Evolutionary conservation across 208 protist genomes (phyloP), one percentile per base, ranked within the genome.

Genomic region (Phytomonas serpens): DNA sequence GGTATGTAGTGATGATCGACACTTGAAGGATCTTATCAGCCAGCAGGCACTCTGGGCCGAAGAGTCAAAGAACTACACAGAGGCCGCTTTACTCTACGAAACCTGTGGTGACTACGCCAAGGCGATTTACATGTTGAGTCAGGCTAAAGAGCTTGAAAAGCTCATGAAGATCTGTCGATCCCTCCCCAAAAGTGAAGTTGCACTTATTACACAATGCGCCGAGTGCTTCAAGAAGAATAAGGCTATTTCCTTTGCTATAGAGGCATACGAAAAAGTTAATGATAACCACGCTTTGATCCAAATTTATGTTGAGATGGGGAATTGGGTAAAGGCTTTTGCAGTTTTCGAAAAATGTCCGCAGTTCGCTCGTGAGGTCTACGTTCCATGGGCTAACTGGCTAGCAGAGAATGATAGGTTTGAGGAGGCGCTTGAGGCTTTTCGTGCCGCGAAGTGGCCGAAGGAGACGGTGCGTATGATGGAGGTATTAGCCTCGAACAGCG

Each of bases 311-410:
- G 79, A 90, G n/a, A 51, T 74, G 51, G 71, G 86, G 16, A 82
- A 97, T 76, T 99, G 97, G 97, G 81, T 92, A 10, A 75, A 87
- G 61, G 97, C 97, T 4, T 97, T 98, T 77, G 72, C 74, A 11
- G 69, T 98, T 27, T 77, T 97, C 5, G 88, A 97, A 31, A 81
- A 87, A 52, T 77, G 85, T 71, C 94, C 94, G 23, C 69, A 88
- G 73, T 88, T 90, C 70, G 75, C 86, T 19, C 81, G 92, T 30
- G 90, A 96, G n/a, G 88, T 99, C 30, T 99, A 98, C 77, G 82
- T 98, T 63, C 98, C 98, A 69, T 99, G 98, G 85, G 98, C 97
- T 10, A 85, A 88, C n/a, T 98, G 96, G 94, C 85, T 99, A 47
- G 94, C 89, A 7, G 85, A 97, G 68, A 89, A 97, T 73, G 97